A percentile compares a stretch with the other conserved stretches of the same genome.
Conservation (phyloP, 345 rosid genomes). For the Gynandropsis gynandra region DNA sequence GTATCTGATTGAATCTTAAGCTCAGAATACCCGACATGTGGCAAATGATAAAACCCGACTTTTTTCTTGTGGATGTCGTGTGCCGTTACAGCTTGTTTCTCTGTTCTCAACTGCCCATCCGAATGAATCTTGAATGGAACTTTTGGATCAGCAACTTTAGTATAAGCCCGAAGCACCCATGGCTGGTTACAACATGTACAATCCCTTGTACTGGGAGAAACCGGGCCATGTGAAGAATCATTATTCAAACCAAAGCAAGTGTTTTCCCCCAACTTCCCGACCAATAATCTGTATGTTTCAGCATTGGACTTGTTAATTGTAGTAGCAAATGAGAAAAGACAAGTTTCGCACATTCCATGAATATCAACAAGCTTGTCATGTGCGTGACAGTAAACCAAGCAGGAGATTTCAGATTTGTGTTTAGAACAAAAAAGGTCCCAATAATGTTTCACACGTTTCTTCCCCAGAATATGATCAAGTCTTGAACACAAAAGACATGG, state of each 20-base stretch:
- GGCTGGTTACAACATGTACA: slow-evolving; percentile 71
- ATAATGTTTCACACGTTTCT: slow-evolving; percentile 33
- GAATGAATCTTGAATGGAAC: slow-evolving; percentile 23
- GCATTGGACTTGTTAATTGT: slow-evolving; percentile 63
- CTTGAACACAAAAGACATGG: slow-evolving; percentile 83
- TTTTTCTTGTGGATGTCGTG: slow-evolving; percentile 26
- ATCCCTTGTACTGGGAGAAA: slow-evolving; percentile 10
- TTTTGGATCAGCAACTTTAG: slow-evolving; percentile 30
- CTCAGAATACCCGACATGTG: slow-evolving; percentile 63
- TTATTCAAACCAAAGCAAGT: slow-evolving; percentile 29
- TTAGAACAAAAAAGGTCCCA: slow-evolving; percentile 69
- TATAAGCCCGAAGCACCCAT: slow-evolving; percentile 34
- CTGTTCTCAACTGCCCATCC: slow-evolving; percentile 20
- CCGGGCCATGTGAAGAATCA: slow-evolving; percentile 8
- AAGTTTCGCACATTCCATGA: slow-evolving; percentile 67
- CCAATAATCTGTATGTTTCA: slow-evolving; percentile 77
- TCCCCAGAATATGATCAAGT: slow-evolving; percentile 74
- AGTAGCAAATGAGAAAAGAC: slow-evolving; percentile 77
- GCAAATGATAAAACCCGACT: slow-evolving; percentile 31
- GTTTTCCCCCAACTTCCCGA: slow-evolving; percentile 67
- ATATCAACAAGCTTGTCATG: slow-evolving; percentile 75
- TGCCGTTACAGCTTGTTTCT: slow-evolving; percentile 14
- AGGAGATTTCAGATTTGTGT: slow-evolving; percentile 83
- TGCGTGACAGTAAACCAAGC: slow-evolving; percentile 69
- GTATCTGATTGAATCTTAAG: slow-evolving; percentile 59